phyloP scores from a whole-genome alignment of 768 basidiomycete genomes.

The Mycena capillaripes region DNA sequence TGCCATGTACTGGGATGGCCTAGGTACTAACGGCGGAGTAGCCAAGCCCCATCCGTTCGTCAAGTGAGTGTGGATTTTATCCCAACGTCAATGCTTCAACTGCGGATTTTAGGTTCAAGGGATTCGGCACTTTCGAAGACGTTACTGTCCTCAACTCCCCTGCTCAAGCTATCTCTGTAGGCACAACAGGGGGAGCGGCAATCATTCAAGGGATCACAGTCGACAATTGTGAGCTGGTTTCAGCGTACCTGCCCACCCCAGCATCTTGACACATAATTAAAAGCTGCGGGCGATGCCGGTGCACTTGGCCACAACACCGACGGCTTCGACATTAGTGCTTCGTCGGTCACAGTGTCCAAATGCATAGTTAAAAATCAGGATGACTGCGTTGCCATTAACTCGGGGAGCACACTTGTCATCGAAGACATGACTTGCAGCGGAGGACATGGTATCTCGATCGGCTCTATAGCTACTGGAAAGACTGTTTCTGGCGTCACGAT shows the following conservation, averaged over 20 bases:
- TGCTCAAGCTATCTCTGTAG: slow-evolving; percentile 34
- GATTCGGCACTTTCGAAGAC: slow-evolving; percentile 34
- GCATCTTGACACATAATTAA: not conserved
- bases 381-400: slow-evolving; percentile 38
- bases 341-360: slow-evolving; percentile 29
- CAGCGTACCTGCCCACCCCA: too few species aligned
- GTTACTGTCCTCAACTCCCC: slow-evolving; percentile 35
- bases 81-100: not conserved
- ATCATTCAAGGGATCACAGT: slow-evolving; percentile 26
- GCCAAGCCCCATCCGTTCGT: slow-evolving; percentile 37
- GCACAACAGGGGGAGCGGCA: slow-evolving; percentile 24
- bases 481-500: slow-evolving; percentile 54
- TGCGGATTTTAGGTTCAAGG: slow-evolving; percentile 21
- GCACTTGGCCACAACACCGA: slow-evolving; percentile 39
- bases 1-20: slow-evolving; percentile 35
- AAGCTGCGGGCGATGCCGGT: slow-evolving; percentile 31
- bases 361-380: slow-evolving; percentile 32
- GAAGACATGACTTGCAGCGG: slow-evolving; percentile 57
- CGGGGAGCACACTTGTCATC: slow-evolving; percentile 36
- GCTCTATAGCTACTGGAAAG: slow-evolving; percentile 53
- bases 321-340: slow-evolving; percentile 36
- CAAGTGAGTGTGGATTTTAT: slow-evolving; percentile 12
- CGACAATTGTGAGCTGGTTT: slow-evolving; percentile 23
- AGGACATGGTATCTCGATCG: slow-evolving; percentile 66
- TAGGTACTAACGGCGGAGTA: slow-evolving; percentile 37